These are phyloP conservation scores for Jackrogersella multiformis DNA, from an alignment of 495 filamentous ascomycete species.

Conservation along the genomic window DNA sequence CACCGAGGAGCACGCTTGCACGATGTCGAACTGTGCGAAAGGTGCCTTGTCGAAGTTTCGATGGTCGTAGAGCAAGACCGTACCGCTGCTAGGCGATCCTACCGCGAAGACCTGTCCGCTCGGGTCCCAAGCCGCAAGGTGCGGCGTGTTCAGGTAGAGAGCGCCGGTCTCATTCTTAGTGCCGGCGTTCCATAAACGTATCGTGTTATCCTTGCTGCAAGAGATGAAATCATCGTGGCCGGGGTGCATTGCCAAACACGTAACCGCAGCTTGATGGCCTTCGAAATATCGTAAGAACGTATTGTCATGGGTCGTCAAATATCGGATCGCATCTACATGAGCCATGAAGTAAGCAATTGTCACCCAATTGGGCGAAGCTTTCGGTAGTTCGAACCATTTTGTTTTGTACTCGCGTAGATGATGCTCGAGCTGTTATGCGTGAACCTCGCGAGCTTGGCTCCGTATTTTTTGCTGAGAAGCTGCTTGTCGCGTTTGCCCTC, in stretches of 20 bases:
- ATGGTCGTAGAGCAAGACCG: conserved; percentile 89
- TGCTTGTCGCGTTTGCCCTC: conserved; percentile 87
- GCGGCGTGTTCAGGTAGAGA: conserved; percentile 77
- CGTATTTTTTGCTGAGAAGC: conserved; percentile 91
- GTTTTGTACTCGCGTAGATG: conserved; percentile 94
- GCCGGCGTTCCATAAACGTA: conserved; percentile 83
- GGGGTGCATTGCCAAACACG: conserved; percentile 76
- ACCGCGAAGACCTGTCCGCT: conserved; percentile 91
- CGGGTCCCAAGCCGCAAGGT: conserved; percentile 86
- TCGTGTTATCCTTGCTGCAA: conserved; percentile 85
- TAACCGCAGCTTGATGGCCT: conserved; percentile 85
- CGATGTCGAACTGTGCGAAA: conserved; percentile 84
- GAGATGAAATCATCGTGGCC: conserved; percentile 90
- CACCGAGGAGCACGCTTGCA: conserved; percentile 51
- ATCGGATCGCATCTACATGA: conserved; percentile 77
- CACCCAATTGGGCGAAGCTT: too few relatives aligned
- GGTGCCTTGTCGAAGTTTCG: conserved; percentile 91
- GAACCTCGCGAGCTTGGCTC: conserved; percentile 91
- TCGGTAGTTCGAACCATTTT: conserved; percentile 68
- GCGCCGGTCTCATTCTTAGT: conserved; percentile 79
- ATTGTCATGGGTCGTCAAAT: conserved; percentile 94
- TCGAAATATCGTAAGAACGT: conserved; percentile 93
- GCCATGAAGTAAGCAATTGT: conserved; percentile 18
- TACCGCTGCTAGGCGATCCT: conserved; percentile 77
- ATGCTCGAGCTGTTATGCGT: conserved; percentile 88